These are phyloP conservation scores for Leccinum obscurum DNA, from an alignment of 768 basidiomycete genomes.

Conservation along the genomic window DNA sequence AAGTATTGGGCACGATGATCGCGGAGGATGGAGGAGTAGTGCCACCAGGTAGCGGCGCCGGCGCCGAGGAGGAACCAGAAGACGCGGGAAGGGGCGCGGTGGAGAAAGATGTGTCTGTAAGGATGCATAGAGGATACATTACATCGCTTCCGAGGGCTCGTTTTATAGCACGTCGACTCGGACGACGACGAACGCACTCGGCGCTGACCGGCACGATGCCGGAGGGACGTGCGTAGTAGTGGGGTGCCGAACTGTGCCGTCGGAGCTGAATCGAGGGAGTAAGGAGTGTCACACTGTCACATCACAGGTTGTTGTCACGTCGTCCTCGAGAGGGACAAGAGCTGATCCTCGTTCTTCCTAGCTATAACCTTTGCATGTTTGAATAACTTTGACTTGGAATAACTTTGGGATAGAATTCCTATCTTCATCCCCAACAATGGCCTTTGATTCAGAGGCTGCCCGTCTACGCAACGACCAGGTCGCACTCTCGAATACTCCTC, in stretches of 20 bases:
- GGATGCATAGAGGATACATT: constrained; percentile 21
- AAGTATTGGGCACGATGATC: constrained; percentile 38
- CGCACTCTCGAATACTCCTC: constrained; percentile 11
- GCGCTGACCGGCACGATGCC: constrained; percentile 20
- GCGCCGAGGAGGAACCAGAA: constrained; percentile 73
- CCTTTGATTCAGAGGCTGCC: constrained; percentile 31
- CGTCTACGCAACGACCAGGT: constrained; percentile 31
- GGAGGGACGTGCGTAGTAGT: constrained; percentile 7
- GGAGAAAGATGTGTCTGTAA: constrained; percentile 22
- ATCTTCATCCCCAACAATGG: constrained; percentile 18
- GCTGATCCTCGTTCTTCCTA: constrained; percentile 22
- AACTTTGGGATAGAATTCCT: not conserved
- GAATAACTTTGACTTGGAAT: not conserved
- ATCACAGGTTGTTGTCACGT: constrained; percentile 25
- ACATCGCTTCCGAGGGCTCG: constrained; percentile 2
- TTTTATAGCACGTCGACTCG: constrained; percentile 16
- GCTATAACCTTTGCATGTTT: not conserved
- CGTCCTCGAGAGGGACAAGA: constrained; percentile 2
- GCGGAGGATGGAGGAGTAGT: constrained; percentile 43
- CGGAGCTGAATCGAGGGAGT: constrained; percentile 10
- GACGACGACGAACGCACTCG: constrained; percentile 26
- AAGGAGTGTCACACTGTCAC: not conserved
- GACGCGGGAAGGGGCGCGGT: constrained; percentile 53
- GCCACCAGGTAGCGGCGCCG: constrained; percentile 36
- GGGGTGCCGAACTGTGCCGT: constrained; percentile 14